Base-by-base conservation (phyloP, 2,329 filamentous ascomycete genomes). In the Colletotrichum abscissum region DNA sequence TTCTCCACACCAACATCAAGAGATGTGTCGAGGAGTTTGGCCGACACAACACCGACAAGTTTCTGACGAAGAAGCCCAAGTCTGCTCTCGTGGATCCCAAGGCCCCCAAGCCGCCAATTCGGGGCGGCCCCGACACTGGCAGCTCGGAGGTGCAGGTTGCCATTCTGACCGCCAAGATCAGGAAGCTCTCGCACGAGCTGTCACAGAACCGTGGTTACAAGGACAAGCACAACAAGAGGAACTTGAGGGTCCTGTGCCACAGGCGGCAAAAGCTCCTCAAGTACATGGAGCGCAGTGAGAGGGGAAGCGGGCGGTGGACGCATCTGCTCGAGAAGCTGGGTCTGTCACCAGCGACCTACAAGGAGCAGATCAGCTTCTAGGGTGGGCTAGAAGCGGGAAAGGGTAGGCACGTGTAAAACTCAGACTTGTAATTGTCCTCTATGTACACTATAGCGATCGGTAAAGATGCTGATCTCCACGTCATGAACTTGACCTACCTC, bases 121-220 rank as follows among this genome's bases (percentile, higher is more conserved):
- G 97, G 38, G 91, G 92, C n/a, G 97, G 97, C 0, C 93, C 93
- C 5, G 97, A 99, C 81, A 99, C 96, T 1, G 97, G 97, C 46
- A 97, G 94, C 78, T 94, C 94, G 7, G 97, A 99, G 84, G 97
- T 99, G n/a, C 97, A 99, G 86, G 95, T 97, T 76, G 95, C 95
- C 58, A 97, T 99, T 78, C 84, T 99, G 81, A 99, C 97, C 3
- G 90, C 95, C 70, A 98, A 98, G 88, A 99, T 99, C 81, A 89
- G 94, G 75, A 92, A 93, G 28, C 82, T 99, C 63, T 92, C 93
- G 19, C 88, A 93, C 77, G 92, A 92, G 76, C 84, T 98, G 64
- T 88, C 93, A 79, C 88, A 86, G 55, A 89, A 91, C 73, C 84
- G 87, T 77, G 94, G 93, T 5, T 90, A 93, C 82, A 95, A 93